Base-by-base conservation (phyloP, 108 stramenopile species). In the Pseudonitzschia delicatissima region DNA sequence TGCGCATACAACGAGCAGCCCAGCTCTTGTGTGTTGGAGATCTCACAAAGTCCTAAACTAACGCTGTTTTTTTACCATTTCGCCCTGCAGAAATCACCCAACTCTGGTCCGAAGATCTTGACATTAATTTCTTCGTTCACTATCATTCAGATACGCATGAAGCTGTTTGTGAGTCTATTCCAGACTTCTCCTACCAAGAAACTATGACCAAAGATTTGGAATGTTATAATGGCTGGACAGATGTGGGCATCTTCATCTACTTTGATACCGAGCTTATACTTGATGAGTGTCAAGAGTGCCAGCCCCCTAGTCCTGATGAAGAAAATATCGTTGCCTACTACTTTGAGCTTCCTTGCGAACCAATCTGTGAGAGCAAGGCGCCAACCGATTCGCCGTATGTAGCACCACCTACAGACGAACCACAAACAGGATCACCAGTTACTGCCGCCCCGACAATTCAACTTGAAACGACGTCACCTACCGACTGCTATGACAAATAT, bases 201-300 rank as follows among this genome's bases (percentile, higher is more conserved):
- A 58, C 48, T 44, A 32, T 68, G 31, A 51, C 50, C 2, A 45
- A 36, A 25, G 42, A 68, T 4, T n/a, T 55, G n/a, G 61, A 34
- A 15, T 70, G 69, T 33, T 70, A 57, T 52, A 48, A 62, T 57
- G 53, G 45, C 15, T 70, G 53, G 47, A 62, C 69, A 49, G 69
- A 70, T 51, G 42, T 70, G 29, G 42, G 35, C 21, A 45, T 70
- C 25, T 70, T 57, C 20, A 8, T 70, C n/a, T 70, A 57, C 18
- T 47, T 40, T 31, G 61, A 44, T 25, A 47, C 62, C 39, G 51
- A 70, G 28, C 9, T 70, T 9, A 47, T 61, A 52, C 17, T 62
- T 7, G 61, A 61, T 51, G 69, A 70, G 62, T 70, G 69, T 57
- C 61, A 70, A 5, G 61, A 62, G 26, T 70, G 69, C 61, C 18